Evolutionary conservation across 495 filamentous ascomycete species (phyloP).

Genomic region (Penicillium simplicissimum): DNA sequence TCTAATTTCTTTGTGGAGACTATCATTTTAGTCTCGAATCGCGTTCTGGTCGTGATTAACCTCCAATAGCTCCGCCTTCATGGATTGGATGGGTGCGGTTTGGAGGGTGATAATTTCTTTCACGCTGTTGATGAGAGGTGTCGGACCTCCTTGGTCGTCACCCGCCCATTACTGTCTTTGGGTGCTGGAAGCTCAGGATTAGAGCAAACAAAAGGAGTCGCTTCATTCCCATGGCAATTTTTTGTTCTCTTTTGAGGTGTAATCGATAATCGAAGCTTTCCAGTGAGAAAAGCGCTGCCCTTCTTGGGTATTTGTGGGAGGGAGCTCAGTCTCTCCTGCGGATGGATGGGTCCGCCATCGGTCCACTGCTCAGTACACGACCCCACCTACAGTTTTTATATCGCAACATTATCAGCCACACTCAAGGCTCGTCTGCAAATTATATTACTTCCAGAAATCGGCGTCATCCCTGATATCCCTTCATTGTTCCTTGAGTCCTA

Average conservation of each 20-base stretch:
- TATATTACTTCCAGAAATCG: too few relatives aligned
- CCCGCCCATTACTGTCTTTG: background rate
- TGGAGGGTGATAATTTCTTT: background rate
- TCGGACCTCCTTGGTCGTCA: background rate
- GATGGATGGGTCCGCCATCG: background rate
- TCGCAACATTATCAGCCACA: too few relatives aligned
- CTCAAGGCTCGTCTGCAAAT: too few relatives aligned
- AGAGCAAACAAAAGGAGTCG: background rate
- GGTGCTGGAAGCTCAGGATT: background rate
- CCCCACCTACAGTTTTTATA: too few relatives aligned
- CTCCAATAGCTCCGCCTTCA: background rate
- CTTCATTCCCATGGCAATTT: background rate
- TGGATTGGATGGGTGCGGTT: background rate
- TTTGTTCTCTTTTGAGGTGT: background rate
- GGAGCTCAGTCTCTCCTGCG: background rate
- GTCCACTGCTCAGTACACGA: too few relatives aligned
- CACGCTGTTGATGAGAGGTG: background rate
- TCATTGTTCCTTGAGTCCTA: too few relatives aligned
- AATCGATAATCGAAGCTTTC: background rate
- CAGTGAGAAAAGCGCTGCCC: background rate
- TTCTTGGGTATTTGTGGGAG: background rate
- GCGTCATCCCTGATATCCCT: too few relatives aligned
- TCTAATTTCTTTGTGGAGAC: too few relatives aligned
- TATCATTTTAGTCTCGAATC: too few relatives aligned
- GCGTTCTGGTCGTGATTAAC: constrained; percentile 8